Evolutionary conservation across 129 eudicot species (phyloP).

Genomic region (Centaurea solstitialis): DNA sequence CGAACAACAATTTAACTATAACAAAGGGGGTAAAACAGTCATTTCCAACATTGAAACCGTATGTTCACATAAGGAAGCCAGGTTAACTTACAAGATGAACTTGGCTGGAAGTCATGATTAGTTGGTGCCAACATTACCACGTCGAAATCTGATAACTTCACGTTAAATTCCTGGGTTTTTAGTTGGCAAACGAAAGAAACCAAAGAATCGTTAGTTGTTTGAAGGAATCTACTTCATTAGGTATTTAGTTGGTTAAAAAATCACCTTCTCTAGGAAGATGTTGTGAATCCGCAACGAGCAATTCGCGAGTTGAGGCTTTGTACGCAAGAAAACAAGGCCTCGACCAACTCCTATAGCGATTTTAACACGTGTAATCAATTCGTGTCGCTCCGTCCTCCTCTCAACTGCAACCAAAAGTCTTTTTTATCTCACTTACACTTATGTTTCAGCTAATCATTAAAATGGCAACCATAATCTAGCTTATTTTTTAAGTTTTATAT

Average conservation of each 20-base stretch:
- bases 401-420: slow-evolving; percentile 15
- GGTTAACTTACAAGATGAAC: slow-evolving; percentile 11
- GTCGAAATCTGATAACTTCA: slow-evolving; percentile 23
- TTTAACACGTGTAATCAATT: slow-evolving; percentile 12
- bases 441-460: too few species aligned
- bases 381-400: neutral
- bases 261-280: slow-evolving; percentile 20
- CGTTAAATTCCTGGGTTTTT: neutral
- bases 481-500: neutral
- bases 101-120: slow-evolving; percentile 7
- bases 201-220: neutral
- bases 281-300: slow-evolving; percentile 24
- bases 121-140: slow-evolving; percentile 19
- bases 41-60: neutral
- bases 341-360: slow-evolving; percentile 30
- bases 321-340: slow-evolving; percentile 30
- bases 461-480: neutral
- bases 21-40: too few species aligned
- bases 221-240: neutral
- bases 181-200: neutral
- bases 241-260: neutral
- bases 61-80: too few species aligned
- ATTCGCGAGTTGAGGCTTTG: slow-evolving; percentile 18
- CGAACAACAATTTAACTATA: neutral
- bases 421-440: too few species aligned